Percentiles rank a stretch among this genome's conserved stretches.
Evolutionary conservation across 768 basidiomycete species (phyloP).

Genomic region (Rhizopogon roseolus): DNA sequence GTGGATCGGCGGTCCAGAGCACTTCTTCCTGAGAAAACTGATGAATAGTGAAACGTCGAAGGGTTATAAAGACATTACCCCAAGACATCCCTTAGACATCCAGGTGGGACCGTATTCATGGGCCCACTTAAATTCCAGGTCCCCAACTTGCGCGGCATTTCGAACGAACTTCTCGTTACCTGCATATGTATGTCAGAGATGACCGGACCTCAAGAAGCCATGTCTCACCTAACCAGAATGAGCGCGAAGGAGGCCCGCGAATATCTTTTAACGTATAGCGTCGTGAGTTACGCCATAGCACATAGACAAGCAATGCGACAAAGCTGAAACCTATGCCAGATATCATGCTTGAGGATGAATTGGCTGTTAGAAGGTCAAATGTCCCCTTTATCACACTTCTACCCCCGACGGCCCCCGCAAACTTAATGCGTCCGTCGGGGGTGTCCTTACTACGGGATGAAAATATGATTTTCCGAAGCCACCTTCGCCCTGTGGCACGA

Average conservation of each 20-base stretch:
- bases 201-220: not conserved
- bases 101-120: constrained; percentile 22
- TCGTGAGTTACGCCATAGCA: constrained; percentile 2
- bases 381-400: not conserved
- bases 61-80: constrained; percentile 3
- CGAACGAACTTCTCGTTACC: constrained; percentile 19
- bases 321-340: not conserved
- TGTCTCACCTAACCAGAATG: constrained; percentile 1
- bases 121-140: constrained; percentile 23
- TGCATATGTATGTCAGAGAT: constrained; percentile 1
- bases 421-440: no score
- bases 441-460: no score
- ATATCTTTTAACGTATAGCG: constrained; percentile 5
- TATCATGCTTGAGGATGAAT: not conserved
- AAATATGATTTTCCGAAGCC: no score
- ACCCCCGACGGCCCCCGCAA: not conserved
- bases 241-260: constrained; percentile 2
- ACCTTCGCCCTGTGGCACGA: no score
- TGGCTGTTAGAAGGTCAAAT: not conserved
- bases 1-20: constrained; percentile 22
- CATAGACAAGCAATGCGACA: not conserved
- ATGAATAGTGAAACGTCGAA: not conserved
- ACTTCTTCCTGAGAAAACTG: constrained; percentile 19
- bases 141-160: constrained; percentile 22
- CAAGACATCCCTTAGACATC: constrained; percentile 8